Percentiles rank a stretch among this genome's conserved stretches.
phyloP scores from a whole-genome alignment of 768 basidiomycete species.

The Amanita jacksonii region DNA sequence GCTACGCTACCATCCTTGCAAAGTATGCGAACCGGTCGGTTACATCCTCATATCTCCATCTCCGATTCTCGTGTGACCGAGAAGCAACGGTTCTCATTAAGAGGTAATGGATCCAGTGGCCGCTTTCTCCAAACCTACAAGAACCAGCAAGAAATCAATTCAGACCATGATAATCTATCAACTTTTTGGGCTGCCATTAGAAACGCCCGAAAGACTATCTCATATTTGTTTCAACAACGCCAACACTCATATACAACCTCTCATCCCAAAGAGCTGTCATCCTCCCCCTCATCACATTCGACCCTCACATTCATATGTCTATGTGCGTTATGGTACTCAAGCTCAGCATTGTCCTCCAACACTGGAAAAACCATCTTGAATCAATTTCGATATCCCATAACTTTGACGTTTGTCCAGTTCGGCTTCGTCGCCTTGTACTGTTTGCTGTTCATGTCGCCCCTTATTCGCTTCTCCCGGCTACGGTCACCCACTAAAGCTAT shows the following conservation, averaged over 20 bases:
- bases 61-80: not conserved
- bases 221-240: not conserved
- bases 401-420: conserved; percentile 96
- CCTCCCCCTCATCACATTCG: conserved; percentile 13
- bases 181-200: not conserved
- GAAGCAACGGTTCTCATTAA: conserved; percentile 9
- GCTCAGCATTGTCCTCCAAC: conserved; percentile 90
- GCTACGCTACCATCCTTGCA: not conserved
- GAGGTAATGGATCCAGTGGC: not conserved
- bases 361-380: conserved; percentile 94
- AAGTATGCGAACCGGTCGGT: conserved; percentile 2
- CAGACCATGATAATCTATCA: not conserved
- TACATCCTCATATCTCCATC: not conserved
- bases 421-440: conserved; percentile 89
- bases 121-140: conserved; percentile 1
- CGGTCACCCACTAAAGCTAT: conserved; percentile 67
- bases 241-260: not conserved
- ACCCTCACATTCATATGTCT: conserved; percentile 58
- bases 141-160: not conserved
- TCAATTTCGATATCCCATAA: conserved; percentile 90
- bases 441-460: conserved; percentile 72
- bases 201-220: not conserved
- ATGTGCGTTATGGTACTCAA: conserved; percentile 88
- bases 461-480: conserved; percentile 55
- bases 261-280: conserved; percentile 1